Conservation (phyloP, 2,329 filamentous ascomycete species). For the Nemania sp. region DNA sequence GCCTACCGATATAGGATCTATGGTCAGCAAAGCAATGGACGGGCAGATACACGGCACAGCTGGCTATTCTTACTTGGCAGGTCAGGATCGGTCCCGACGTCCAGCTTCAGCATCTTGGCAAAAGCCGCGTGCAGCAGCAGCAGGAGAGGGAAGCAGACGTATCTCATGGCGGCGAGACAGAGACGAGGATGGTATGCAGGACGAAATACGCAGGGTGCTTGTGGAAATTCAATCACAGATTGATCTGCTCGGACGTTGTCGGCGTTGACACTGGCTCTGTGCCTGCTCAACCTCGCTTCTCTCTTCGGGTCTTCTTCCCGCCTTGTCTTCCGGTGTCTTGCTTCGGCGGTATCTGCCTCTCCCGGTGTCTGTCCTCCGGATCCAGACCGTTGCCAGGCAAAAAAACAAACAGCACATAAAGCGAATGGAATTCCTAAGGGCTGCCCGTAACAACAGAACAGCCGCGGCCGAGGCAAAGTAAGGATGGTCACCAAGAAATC, state of each 20-base stretch:
- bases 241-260: no score
- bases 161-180: constrained; percentile 30
- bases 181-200: neutral
- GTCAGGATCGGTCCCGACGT: constrained; percentile 26
- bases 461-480: constrained; percentile 32
- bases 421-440: constrained; percentile 33
- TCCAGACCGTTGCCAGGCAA: constrained; percentile 34
- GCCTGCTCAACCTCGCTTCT: no score
- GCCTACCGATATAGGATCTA: constrained; percentile 17
- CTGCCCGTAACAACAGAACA: constrained; percentile 18
- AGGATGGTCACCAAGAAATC: constrained; percentile 41
- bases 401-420: constrained; percentile 18
- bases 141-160: constrained; percentile 14
- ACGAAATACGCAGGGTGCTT: neutral
- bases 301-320: neutral
- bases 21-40: constrained; percentile 19
- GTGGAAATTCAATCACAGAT: no score
- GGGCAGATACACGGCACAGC: neutral
- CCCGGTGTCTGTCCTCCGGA: constrained; percentile 27
- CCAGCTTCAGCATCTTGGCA: constrained; percentile 29
- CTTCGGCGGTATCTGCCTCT: constrained; percentile 14
- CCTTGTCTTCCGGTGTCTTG: constrained; percentile 1
- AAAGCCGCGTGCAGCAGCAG: constrained; percentile 27
- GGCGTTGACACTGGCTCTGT: no score
- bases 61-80: constrained; percentile 31